phyloP scores from a whole-genome alignment of 257 asterid genomes.

The Ocimum tenuiflorum region DNA sequence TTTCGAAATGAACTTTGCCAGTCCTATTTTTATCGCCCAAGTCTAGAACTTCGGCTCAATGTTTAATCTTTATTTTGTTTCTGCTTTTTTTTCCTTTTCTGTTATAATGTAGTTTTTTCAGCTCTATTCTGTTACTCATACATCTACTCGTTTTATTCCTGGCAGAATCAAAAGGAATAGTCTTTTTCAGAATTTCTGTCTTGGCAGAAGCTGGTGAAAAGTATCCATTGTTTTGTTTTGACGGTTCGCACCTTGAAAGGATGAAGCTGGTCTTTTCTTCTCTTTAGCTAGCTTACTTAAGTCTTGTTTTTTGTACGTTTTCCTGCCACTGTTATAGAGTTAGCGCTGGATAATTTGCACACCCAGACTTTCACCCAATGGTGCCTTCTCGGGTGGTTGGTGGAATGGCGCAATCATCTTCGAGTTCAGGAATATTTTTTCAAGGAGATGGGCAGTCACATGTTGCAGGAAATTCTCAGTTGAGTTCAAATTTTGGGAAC shows the following conservation, averaged over 20 bases:
- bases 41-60: neutral
- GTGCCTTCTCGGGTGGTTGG: conserved; percentile 68
- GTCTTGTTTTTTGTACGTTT: neutral
- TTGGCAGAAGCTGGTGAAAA: conserved; percentile 14
- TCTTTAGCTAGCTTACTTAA: neutral
- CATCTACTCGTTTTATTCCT: conserved; percentile 11
- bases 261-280: conserved; percentile 5
- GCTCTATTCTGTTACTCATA: conserved; percentile 7
- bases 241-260: neutral
- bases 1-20: neutral
- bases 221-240: neutral
- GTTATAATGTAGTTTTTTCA: neutral
- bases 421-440: conserved; percentile 72
- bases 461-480: conserved; percentile 56
- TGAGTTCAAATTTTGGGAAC: conserved; percentile 67
- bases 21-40: neutral
- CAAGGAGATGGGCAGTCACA: conserved; percentile 76
- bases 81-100: neutral
- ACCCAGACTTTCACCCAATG: conserved; percentile 47
- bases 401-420: conserved; percentile 72
- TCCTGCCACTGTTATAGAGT: conserved; percentile 8
- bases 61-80: neutral
- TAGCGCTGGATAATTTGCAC: conserved; percentile 37
- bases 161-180: conserved; percentile 11
- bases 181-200: neutral